These are phyloP conservation scores for Diaporthe sp. DNA, from an alignment of 2,329 filamentous ascomycete genomes.

Conservation along the genomic window DNA sequence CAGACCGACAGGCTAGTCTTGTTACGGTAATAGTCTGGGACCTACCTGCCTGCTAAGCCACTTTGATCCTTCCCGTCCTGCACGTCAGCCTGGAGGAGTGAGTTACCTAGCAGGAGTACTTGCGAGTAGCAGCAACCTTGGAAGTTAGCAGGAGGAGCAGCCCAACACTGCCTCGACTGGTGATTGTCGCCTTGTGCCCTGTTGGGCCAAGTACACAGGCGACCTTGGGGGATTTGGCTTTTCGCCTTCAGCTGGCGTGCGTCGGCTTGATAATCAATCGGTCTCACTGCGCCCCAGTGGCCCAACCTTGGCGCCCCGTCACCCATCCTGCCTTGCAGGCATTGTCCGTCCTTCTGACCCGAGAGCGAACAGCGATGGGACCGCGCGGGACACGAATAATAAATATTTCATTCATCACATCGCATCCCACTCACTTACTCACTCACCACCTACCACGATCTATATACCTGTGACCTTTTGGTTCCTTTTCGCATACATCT, in stretches of 20 bases:
- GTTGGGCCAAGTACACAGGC: background rate
- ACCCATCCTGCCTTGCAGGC: slow-evolving; percentile 16
- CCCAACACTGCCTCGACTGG: slow-evolving; percentile 4
- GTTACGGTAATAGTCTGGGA: background rate
- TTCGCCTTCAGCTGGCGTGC: slow-evolving; percentile 11
- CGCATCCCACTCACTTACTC: background rate
- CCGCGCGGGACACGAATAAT: background rate
- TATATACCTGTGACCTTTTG: background rate
- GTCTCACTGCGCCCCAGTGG: slow-evolving; percentile 14
- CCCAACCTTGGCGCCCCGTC: slow-evolving; percentile 23
- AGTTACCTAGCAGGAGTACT: no score
- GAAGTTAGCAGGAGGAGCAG: background rate
- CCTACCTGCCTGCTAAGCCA: background rate
- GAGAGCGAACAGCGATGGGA: background rate
- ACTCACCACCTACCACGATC: background rate
- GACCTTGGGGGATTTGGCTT: no score
- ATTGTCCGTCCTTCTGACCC: background rate
- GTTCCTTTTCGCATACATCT: background rate
- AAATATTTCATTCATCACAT: background rate
- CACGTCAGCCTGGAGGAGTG: background rate
- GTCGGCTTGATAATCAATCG: slow-evolving; percentile 2
- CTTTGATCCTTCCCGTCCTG: background rate
- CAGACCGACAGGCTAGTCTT: background rate
- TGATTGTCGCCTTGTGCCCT: background rate
- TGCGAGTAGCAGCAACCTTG: background rate